phyloP scores from a whole-genome alignment of 2,329 filamentous ascomycete genomes.

The Capronia epimyces region DNA sequence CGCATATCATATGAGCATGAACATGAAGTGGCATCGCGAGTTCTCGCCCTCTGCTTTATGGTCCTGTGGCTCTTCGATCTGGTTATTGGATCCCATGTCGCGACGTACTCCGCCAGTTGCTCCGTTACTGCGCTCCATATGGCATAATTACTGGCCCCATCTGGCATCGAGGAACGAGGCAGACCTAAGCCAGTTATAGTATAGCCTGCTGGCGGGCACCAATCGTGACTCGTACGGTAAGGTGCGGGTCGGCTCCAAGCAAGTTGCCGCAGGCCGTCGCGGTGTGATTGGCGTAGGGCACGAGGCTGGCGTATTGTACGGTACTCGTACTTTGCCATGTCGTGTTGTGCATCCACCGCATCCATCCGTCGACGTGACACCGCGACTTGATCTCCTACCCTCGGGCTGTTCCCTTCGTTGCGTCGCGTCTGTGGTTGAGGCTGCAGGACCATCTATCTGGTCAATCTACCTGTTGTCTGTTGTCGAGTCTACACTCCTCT shows the following conservation, averaged over 20 bases:
- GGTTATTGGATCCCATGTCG: too few relatives aligned
- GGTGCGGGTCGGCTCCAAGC: neutral
- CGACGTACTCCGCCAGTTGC: too few relatives aligned
- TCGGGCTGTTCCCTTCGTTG: neutral
- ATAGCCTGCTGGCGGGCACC: neutral
- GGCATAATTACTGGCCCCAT: too few relatives aligned
- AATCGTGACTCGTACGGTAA: neutral
- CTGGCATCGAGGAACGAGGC: neutral
- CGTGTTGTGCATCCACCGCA: conserved; percentile 5
- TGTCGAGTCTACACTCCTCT: neutral
- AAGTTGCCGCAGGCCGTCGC: neutral
- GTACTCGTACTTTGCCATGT: neutral
- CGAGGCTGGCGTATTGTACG: neutral
- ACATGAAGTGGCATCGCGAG: too few relatives aligned
- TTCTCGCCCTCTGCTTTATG: too few relatives aligned
- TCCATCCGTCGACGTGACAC: conserved; percentile 5
- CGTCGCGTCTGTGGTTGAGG: neutral
- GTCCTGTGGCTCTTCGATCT: too few relatives aligned
- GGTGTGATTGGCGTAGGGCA: neutral
- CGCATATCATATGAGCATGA: neutral
- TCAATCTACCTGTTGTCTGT: neutral
- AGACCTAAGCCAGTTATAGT: neutral
- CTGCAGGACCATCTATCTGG: neutral
- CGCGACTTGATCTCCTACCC: neutral
- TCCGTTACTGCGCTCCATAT: too few relatives aligned